Evolutionary conservation across 2,329 filamentous ascomycete species (phyloP).

Genomic region (Rutstroemia sp.): DNA sequence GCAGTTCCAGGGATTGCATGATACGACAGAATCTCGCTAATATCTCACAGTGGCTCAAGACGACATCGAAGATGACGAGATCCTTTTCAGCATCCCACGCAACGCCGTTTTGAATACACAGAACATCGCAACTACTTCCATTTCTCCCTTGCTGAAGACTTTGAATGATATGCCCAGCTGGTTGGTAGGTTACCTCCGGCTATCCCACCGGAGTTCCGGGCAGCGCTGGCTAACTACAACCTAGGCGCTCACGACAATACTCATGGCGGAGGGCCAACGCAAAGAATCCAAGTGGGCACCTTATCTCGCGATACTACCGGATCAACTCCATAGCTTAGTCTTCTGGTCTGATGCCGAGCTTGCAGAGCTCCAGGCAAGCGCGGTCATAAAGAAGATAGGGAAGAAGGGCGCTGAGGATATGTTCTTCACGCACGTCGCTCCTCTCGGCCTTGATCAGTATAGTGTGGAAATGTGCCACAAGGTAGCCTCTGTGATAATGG

Average conservation of each 20-base stretch:
- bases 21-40: slow-evolving; percentile 11
- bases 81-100: slow-evolving; percentile 58
- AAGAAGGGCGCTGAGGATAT: slow-evolving; percentile 49
- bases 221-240: neutral
- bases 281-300: slow-evolving; percentile 34
- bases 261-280: slow-evolving; percentile 20
- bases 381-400: slow-evolving; percentile 58
- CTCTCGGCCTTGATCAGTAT: slow-evolving; percentile 40
- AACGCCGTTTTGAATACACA: slow-evolving; percentile 50
- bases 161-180: slow-evolving; percentile 35
- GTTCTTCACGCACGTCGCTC: slow-evolving; percentile 47
- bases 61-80: slow-evolving; percentile 53
- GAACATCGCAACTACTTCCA: slow-evolving; percentile 36
- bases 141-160: slow-evolving; percentile 35
- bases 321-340: slow-evolving; percentile 58
- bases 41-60: slow-evolving; percentile 43
- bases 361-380: slow-evolving; percentile 53
- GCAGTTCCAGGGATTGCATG: too few species aligned
- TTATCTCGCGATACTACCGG: slow-evolving; percentile 56
- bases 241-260: slow-evolving; percentile 13
- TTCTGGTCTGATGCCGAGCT: slow-evolving; percentile 60
- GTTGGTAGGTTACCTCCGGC: slow-evolving; percentile 30
- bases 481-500: slow-evolving; percentile 65
- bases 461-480: slow-evolving; percentile 45
- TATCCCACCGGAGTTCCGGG: slow-evolving; percentile 5